Evolutionary conservation across 2,329 filamentous ascomycete species (phyloP).

Genomic region (Trichoderma aggressivum): DNA sequence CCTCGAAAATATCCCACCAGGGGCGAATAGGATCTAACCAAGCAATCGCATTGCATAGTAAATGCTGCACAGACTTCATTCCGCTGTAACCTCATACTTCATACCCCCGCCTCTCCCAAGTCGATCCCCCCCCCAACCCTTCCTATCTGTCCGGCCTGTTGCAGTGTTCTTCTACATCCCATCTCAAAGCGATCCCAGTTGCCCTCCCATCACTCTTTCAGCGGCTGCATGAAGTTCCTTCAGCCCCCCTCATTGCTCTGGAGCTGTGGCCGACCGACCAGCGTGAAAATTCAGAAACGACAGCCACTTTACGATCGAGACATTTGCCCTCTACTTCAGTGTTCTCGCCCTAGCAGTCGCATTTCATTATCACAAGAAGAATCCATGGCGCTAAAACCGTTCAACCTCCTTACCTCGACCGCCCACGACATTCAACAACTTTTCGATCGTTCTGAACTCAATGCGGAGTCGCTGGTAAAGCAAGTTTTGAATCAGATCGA

Average conservation of each 20-base stretch:
- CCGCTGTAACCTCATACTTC: background rate
- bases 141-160: background rate
- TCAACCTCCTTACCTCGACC: background rate
- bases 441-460: background rate
- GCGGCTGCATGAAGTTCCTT: background rate
- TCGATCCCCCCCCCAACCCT: background rate
- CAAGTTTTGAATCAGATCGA: background rate
- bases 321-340: background rate
- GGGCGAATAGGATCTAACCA: background rate
- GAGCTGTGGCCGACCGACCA: background rate
- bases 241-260: background rate
- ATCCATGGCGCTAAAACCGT: background rate
- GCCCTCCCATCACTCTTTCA: background rate
- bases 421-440: background rate
- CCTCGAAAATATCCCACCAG: too few relatives aligned
- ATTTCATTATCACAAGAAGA: background rate
- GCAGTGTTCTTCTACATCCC: background rate
- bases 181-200: background rate
- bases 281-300: background rate
- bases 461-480: background rate
- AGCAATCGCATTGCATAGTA: background rate
- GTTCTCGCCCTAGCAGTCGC: background rate
- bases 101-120: background rate
- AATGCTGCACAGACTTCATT: background rate
- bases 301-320: background rate